Conservation (phyloP, 257 asterid species). For the Nemophila menziesii region DNA sequence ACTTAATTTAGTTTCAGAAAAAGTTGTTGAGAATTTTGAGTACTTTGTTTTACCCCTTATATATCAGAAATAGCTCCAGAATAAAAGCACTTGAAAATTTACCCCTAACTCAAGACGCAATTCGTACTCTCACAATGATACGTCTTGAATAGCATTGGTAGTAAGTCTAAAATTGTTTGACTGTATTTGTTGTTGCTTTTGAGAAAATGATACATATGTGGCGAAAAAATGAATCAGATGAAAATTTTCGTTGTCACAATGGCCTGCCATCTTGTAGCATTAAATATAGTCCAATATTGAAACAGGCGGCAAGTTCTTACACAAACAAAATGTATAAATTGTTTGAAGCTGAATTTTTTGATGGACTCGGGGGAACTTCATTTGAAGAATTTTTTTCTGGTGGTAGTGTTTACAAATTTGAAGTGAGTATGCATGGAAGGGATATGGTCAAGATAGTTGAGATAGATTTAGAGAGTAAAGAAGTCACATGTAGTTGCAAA, state of each 20-base stretch:
- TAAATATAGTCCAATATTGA: no score
- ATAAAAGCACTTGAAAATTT: no score
- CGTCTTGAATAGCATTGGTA: no score
- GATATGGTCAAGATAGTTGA: background rate
- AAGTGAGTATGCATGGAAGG: background rate
- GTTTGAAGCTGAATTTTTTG: constrained; percentile 1
- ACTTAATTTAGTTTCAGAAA: no score
- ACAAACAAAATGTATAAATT: constrained; percentile 3
- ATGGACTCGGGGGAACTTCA: constrained; percentile 2
- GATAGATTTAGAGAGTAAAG: background rate
- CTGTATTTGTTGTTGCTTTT: constrained; percentile 3
- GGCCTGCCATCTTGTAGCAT: background rate
- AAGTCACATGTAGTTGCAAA: constrained; percentile 3
- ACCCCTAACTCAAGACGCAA: no score
- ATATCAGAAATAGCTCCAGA: no score
- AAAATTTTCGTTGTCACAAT: constrained; percentile 1
- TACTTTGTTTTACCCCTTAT: no score
- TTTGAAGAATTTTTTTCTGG: background rate
- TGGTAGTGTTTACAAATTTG: background rate
- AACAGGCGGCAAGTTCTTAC: constrained; percentile 1
- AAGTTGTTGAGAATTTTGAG: no score
- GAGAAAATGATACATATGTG: background rate
- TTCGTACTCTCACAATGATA: no score
- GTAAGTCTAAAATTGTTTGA: background rate
- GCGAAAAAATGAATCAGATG: constrained; percentile 1